Base-by-base conservation (phyloP, 495 filamentous ascomycete genomes). In the Talaromyces liani region DNA sequence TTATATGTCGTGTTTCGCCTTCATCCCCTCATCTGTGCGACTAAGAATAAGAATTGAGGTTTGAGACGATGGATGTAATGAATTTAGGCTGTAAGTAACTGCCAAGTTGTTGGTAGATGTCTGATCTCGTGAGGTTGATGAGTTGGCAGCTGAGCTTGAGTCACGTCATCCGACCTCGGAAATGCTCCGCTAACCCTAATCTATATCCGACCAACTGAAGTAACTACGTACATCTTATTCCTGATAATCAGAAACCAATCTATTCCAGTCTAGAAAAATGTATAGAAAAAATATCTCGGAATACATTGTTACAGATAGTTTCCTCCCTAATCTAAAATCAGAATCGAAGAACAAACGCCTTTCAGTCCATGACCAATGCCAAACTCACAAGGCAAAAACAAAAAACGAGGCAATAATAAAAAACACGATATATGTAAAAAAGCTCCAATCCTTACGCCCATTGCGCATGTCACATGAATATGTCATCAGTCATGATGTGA, bases 371-470 rank as follows among this genome's bases (percentile, higher is more conserved):
- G 56, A 58, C 56, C 56, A 58, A 58, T 58, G 56, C 56, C 56
- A 36, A 58, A 58, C 14, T 36, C 56, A 22, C 6, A 36, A n/a
- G n/a, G 29, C 56, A 36, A 22, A 22, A 10, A 31, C 20, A 22
- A 45, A 56, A 20, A 59, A 60, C 22, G 27, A 65, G n/a, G n/a
- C 45, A 16, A 31, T 8, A 24, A 31, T 49, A 16, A 45, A 41
- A 41, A 36, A 59, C 56, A 65, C 12, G 64, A 56, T 51, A 64
- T 54, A 63, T 58, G 18, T 58, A 58, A 59, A 59, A 59, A 51
- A 16, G 24, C 64, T 63, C 64, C 74, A 75, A 71, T 72, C 69
- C 74, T 71, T 71, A 75, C 64, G 69, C 71, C 72, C 69, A 67
- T 34, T 58, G 56, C 27, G 31, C 56, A 58, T 58, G 56, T 36